phyloP scores from a whole-genome alignment of 1,139 yeast species.

The Torulaspora pretoriensis region DNA sequence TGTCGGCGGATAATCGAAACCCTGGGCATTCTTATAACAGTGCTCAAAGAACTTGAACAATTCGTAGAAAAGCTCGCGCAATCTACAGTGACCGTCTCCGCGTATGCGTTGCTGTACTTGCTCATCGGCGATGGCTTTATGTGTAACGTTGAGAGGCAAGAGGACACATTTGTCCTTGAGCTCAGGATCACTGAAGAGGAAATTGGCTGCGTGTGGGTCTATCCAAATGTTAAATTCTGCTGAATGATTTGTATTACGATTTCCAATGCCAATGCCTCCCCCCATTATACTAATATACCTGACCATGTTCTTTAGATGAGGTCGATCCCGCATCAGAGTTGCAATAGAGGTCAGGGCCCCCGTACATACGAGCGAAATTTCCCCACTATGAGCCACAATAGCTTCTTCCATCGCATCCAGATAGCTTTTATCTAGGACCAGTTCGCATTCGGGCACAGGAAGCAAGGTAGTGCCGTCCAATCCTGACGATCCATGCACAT shows the following conservation, averaged over 20 bases:
- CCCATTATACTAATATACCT: constrained; percentile 68
- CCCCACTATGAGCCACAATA: constrained; percentile 42
- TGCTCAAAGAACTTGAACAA: constrained; percentile 54
- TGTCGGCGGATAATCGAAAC: constrained; percentile 56
- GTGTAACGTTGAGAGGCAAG: constrained; percentile 69
- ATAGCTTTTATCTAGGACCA: constrained; percentile 37
- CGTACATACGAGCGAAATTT: constrained; percentile 58
- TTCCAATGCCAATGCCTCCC: constrained; percentile 49
- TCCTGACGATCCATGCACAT: constrained; percentile 72
- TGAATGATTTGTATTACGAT: constrained; percentile 46
- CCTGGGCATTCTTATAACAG: constrained; percentile 45
- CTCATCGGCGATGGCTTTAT: constrained; percentile 56
- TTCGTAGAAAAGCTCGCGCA: constrained; percentile 54
- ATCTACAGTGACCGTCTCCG: constrained; percentile 36
- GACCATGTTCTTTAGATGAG: constrained; percentile 47
- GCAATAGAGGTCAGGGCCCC: constrained; percentile 75
- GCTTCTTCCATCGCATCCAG: constrained; percentile 56
- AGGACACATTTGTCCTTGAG: constrained; percentile 50
- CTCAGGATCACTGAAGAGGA: constrained; percentile 46
- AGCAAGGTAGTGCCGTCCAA: constrained; percentile 66
- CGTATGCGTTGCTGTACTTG: constrained; percentile 40
- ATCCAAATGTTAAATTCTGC: constrained; percentile 79
- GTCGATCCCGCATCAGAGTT: constrained; percentile 47
- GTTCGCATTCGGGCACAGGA: constrained; percentile 43
- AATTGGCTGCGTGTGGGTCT: constrained; percentile 72